Percentiles rank a stretch among this genome's conserved stretches.
These are phyloP conservation scores for Xylariaceae sp. DNA, from an alignment of 2,329 filamentous ascomycete species.

Conservation along the genomic window DNA sequence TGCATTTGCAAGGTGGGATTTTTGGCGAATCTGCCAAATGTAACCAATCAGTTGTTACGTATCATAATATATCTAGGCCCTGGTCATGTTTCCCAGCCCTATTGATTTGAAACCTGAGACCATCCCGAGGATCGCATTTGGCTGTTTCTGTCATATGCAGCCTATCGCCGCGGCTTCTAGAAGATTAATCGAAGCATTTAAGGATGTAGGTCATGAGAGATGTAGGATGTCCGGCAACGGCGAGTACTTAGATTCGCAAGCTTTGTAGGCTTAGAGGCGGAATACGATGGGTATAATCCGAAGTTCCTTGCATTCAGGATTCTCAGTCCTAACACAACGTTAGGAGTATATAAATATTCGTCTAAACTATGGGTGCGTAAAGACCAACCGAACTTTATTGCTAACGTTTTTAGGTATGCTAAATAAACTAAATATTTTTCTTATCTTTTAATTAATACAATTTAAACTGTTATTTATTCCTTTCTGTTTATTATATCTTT, in stretches of 20 bases:
- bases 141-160: slow-evolving; percentile 27
- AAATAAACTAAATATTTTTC: too few relatives aligned
- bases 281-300: not conserved
- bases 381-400: too few relatives aligned
- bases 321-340: too few relatives aligned
- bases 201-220: slow-evolving; percentile 16
- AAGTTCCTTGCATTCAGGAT: not conserved
- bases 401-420: too few relatives aligned
- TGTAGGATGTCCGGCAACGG: slow-evolving; percentile 6
- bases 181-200: slow-evolving; percentile 29
- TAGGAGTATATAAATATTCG: too few relatives aligned
- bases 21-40: slow-evolving; percentile 36
- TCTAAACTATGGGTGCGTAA: too few relatives aligned
- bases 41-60: slow-evolving; percentile 34
- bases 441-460: too few relatives aligned
- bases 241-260: not conserved
- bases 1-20: slow-evolving; percentile 33
- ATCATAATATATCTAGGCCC: slow-evolving; percentile 19
- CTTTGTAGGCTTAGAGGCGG: too few relatives aligned
- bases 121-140: slow-evolving; percentile 27
- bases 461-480: too few relatives aligned
- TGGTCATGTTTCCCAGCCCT: slow-evolving; percentile 31
- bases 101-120: slow-evolving; percentile 30
- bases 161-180: slow-evolving; percentile 32
- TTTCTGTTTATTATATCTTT: too few relatives aligned